Base-by-base conservation (phyloP, 2,329 filamentous ascomycete species). In the Xylaria sp. region DNA sequence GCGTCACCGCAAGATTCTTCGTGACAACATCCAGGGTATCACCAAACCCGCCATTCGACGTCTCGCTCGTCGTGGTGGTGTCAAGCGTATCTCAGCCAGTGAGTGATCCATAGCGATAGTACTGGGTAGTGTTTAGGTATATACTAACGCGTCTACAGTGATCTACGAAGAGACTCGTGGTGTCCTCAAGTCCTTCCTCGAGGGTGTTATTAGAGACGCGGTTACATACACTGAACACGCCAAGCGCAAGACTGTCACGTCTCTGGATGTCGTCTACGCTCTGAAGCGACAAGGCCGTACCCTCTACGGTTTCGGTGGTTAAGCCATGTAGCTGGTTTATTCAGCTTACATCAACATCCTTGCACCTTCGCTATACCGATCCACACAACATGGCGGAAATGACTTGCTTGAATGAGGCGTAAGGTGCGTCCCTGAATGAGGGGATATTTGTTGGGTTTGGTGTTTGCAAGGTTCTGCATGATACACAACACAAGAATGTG, bases 1-100 rank as follows among this genome's bases (percentile, higher is more conserved):
- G 92, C 94, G 94, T 86, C 94, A 98, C 87, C 91, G 95, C 81
- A 98, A 98, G 93, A 98, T 98, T 88, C 90, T 98, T 84, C 93
- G 94, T 86, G 94, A 97, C 92, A 98, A 97, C 92, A 98, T 98
- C 82, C 94, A 98, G 88, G 94, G 94, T 86, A 98, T 98, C 82
- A 98, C 94, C 81, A 98, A 98, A 92, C 94, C 94, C 79, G 94
- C 94, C 79, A 98, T 98, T 85, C 92, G 94, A 80, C 94, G 94
- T 97, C 94, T 98, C 83, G 94, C 94, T 75, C 94, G 94, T 86
- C 94, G 94, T 96, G 94, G 94, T 85, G 94, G 94, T 94, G 94
- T 98, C 89, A 98, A 98, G 93, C 94, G 94, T 97, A 98, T 98
- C 81, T 97, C 94, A 80, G 94, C 94, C 82, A 97, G 91, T 93